A percentile compares a stretch with the other conserved stretches of the same genome.
Evolutionary conservation across 2,329 filamentous ascomycete genomes (phyloP).

Genomic region (Cephalotrichum gorgonifer): DNA sequence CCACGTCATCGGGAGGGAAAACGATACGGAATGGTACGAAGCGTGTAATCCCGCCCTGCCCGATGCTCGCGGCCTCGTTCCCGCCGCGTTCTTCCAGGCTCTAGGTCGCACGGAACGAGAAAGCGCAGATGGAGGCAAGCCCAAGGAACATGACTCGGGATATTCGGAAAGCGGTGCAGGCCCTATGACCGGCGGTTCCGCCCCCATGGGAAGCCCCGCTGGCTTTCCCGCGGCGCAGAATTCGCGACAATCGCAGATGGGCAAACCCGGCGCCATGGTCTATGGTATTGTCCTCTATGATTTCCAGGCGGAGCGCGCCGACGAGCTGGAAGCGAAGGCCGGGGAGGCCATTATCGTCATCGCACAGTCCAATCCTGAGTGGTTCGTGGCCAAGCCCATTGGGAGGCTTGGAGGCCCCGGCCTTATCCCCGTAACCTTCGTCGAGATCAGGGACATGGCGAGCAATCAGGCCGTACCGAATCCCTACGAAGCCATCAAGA

Average conservation of each 20-base stretch:
- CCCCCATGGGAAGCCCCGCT: constrained; percentile 6
- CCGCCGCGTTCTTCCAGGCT: constrained; percentile 86
- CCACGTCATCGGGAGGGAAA: constrained; percentile 91
- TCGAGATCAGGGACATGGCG: constrained; percentile 91
- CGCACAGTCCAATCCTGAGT: constrained; percentile 95
- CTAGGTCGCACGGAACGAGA: constrained; percentile 88
- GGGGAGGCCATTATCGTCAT: constrained; percentile 98
- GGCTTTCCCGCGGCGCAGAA: constrained; percentile 8
- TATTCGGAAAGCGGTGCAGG: constrained; percentile 52
- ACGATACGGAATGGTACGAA: constrained; percentile 95
- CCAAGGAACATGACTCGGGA: constrained; percentile 75
- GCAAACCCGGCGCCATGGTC: constrained; percentile 69
- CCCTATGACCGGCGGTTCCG: not conserved
- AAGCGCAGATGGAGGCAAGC: constrained; percentile 54
- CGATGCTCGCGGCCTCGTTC: constrained; percentile 81
- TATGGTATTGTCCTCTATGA: constrained; percentile 97
- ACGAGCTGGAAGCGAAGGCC: constrained; percentile 89
- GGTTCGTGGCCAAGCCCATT: constrained; percentile 99
- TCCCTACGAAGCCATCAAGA: constrained; percentile 72
- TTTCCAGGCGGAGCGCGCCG: constrained; percentile 88
- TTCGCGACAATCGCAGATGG: constrained; percentile 37
- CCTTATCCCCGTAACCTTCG: constrained; percentile 90
- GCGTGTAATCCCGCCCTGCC: constrained; percentile 89
- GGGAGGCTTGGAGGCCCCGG: constrained; percentile 90
- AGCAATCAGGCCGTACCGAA: constrained; percentile 75